Conservation (phyloP, 75 land plant genomes). For the Cupressus sempervirens region DNA sequence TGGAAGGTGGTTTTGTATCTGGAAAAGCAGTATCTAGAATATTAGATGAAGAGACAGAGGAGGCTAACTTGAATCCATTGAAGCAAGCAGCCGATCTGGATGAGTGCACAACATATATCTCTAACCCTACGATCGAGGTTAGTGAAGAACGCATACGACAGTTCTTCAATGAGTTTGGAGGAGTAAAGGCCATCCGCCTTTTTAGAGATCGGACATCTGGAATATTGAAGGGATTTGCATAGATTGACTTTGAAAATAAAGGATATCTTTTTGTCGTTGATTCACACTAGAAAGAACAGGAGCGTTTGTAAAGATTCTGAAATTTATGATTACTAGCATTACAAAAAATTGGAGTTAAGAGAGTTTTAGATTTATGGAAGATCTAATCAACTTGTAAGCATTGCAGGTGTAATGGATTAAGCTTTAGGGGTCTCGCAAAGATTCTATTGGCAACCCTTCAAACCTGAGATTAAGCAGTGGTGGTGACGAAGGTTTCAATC, state of each 20-base stretch:
- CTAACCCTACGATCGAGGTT: conserved; percentile 64
- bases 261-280: conserved; percentile 61
- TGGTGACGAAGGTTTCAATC: too few species aligned
- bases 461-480: too few species aligned
- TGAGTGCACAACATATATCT: conserved; percentile 86
- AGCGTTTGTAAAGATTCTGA: too few species aligned
- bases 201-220: conserved; percentile 65
- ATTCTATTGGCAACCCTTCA: too few species aligned
- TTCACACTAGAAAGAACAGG: too few species aligned
- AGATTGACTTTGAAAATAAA: conserved; percentile 85
- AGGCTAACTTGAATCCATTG: background rate
- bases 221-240: conserved; percentile 90
- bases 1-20: background rate
- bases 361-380: too few species aligned
- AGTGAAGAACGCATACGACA: conserved; percentile 54
- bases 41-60: conserved; percentile 8
- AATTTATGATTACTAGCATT: too few species aligned
- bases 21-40: background rate
- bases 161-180: conserved; percentile 71
- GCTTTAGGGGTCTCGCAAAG: too few species aligned
- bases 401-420: too few species aligned
- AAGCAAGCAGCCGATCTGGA: conserved; percentile 46
- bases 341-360: too few species aligned
- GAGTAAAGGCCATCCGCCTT: conserved; percentile 70
- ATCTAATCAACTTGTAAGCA: too few species aligned